Base-by-base conservation (phyloP, 2,329 filamentous ascomycete species). In the Fusarium kyushuense region DNA sequence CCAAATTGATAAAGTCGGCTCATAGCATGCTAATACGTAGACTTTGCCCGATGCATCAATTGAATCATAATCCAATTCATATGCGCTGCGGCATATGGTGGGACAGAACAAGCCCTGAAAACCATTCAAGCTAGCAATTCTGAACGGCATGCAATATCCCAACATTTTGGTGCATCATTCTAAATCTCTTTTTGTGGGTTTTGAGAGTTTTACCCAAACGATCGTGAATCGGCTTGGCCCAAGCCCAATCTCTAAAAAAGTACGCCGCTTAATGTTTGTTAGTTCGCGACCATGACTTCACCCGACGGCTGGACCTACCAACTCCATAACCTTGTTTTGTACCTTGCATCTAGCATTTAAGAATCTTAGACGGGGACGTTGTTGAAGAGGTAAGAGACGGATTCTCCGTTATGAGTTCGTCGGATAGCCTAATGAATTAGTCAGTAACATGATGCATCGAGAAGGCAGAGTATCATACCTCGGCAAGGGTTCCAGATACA, bases 401-500 rank as follows among this genome's bases (percentile, higher is more conserved):
- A 84, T 74, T 86, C 84, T 71, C 83, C 90, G 74, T 91, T 91
- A 78, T 90, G 90, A 21, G 90, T 92, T 74, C 89, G 82, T 55
- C 89, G 83, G 71, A 90, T 91, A 14, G 89, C 89, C 80, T 90
- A 32, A n/a, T n/a, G 40, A 8, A 10, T 29, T 32, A 6, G 55
- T 72, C 27, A 73, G 56, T 43, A 42, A 48, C 42, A 33, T 47
- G 36, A 13, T 41, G 27, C 14, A 13, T 17, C 11, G 6, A 10
- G 29, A 16, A 25, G 21, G 35, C 13, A 9, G 35, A 19, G 21
- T 8, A 40, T 40, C 77, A 45, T 75, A 82, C 81, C 79, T 86
- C 90, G n/a, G 89, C 90, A 59, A 92, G 82, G 35, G 94, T 97
- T 41, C 92, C 91, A 74, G 91, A 93, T 73, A 97, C 93, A 79